phyloP scores from a whole-genome alignment of 2,329 filamentous ascomycete species.

The Colletotrichum tanaceti region DNA sequence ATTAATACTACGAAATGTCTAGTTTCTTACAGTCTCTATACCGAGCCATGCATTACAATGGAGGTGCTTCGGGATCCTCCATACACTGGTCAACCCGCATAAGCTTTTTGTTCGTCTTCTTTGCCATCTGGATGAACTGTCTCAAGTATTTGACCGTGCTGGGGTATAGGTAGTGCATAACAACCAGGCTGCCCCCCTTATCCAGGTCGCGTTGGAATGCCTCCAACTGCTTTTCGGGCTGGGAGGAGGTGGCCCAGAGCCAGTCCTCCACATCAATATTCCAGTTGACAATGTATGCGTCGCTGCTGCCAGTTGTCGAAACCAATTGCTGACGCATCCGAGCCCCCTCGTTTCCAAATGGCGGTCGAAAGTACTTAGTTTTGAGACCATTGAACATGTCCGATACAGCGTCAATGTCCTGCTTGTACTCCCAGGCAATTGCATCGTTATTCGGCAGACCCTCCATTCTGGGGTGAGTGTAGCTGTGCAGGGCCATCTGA shows the following conservation, averaged over 20 bases:
- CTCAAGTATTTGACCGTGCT: conserved; percentile 73
- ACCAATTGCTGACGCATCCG: conserved; percentile 74
- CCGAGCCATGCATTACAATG: conserved; percentile 40
- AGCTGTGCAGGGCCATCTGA: conserved; percentile 76
- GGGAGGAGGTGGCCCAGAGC: conserved; percentile 70
- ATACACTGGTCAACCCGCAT: conserved; percentile 53
- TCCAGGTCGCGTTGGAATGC: conserved; percentile 74
- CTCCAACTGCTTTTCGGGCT: conserved; percentile 74
- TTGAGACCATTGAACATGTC: conserved; percentile 50
- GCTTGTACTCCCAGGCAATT: conserved; percentile 72
- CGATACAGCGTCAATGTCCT: conserved; percentile 64
- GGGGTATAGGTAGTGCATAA: conserved; percentile 76
- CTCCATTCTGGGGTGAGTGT: conserved; percentile 75
- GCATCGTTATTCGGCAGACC: conserved; percentile 62
- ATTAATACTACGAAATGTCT: no score
- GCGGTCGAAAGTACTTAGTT: conserved; percentile 73
- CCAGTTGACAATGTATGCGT: conserved; percentile 74
- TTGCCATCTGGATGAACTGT: conserved; percentile 74
- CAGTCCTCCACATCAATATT: conserved; percentile 78
- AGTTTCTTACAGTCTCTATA: no score
- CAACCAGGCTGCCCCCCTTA: conserved; percentile 72
- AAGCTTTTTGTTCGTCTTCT: conserved; percentile 70
- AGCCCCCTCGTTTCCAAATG: conserved; percentile 75
- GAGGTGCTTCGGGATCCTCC: conserved; percentile 51
- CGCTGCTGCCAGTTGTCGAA: conserved; percentile 58